Base-by-base conservation (phyloP, 192 early-diverging fungal genomes). In the Helicostylum pulchrum region DNA sequence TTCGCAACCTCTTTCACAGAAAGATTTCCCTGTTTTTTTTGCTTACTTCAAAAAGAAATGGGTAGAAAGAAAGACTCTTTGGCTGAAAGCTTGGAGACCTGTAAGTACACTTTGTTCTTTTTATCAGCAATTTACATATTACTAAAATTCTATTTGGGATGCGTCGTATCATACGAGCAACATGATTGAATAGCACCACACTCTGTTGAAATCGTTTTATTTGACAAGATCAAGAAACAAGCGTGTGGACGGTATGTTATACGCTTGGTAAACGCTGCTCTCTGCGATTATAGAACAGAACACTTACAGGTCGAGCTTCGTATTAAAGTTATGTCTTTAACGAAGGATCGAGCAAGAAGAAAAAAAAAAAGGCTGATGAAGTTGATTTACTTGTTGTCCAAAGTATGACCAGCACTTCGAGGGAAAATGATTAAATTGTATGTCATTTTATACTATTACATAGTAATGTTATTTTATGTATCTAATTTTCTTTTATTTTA, bases 171-270 rank as follows among this genome's bases (percentile, higher is more conserved):
- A 52, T 23, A 52, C 50, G 9, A 52, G 26, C 20, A 52, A 11
- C 11, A 10, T 4, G 7, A 52, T 52, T 9, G 50, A 52, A 30
- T 52, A 3, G 6, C 26, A 26, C 2, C 50, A 52, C 21, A 52
- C 26, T 12, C 50, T 30, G 11, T 21, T 52, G 0, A 52, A 52
- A 30, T 21, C 20, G 7, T 21, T 26, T 3, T 52, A 21, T 30
- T 12, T 52, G 7, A 21, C 50, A 4, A 52, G 50, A 30, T 52
- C 50, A 3, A 52, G 50, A 52, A 52, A 52, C 23, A 52, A 52
- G 1, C 15, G 8, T 23, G 7, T 52, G 3, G 50, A 52, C 20
- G 3, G 50, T 52, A 3, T 52, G 26, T n/a, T n/a, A n/a, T n/a
- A n/a, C n/a, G n/a, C n/a, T n/a, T n/a, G n/a, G n/a, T n/a, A n/a